Evolutionary conservation across 805 yeast species (phyloP), one percentile per base, ranked within the genome.

Genomic region (Candida khao-thaluensis): DNA sequence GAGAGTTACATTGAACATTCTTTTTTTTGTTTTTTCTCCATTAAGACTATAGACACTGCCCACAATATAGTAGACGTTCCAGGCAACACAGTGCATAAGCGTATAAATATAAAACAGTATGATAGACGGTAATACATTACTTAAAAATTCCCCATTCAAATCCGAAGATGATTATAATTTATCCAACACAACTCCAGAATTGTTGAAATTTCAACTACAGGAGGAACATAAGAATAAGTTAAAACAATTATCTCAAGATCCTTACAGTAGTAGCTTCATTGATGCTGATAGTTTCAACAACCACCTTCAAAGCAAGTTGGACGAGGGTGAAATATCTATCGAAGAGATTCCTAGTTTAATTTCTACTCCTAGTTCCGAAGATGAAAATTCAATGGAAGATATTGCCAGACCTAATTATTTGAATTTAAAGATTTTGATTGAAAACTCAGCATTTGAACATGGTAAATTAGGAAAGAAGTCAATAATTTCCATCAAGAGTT

Each of bases 341-440:
- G 48, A 45, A 8, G 53, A 45, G 16, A 33, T 51, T 17, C 53
- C 54, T 2, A 51, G 54, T 39, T 43, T 45, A 25, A 42, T 49
- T 12, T 49, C 53, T 3, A 40, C 54, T 14, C 54, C 62, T 5
- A 45, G 53, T 7, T 47, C 54, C n/a, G 47, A 42, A 10, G 44
- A 46, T n/a, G 57, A 49, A 17, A 16, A 23, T 24, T 16, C 25
- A n/a, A 22, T 26, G 24, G 28, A 11, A 21, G 14, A 23, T 7
- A n/a, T 24, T 3, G 44, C 42, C 26, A 57, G 54, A 33, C 54
- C 58, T 15, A 59, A 59, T 40, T 65, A 66, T 52, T 53, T 69
- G 27, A 66, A 69, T 47, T 52, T 71, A 49, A 62, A 66, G 45
- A 60, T 71, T 2, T 57, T 71, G 38, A 71, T 71, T 35, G 76